Evolutionary conservation across 495 filamentous ascomycete species (phyloP).

Genomic region (Tuber brumale): DNA sequence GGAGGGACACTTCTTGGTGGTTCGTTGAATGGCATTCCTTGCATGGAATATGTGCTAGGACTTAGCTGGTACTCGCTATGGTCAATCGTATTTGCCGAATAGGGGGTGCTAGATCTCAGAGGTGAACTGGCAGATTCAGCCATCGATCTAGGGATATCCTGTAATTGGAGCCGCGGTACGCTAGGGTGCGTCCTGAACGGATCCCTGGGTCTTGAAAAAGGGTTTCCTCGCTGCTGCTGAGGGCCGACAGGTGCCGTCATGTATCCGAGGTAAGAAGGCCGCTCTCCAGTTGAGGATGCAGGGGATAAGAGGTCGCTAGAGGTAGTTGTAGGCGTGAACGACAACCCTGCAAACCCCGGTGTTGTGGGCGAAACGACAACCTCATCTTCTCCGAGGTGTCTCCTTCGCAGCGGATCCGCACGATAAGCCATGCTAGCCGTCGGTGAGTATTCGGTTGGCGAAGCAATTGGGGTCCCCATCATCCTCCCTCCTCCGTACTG

Average conservation of each 20-base stretch:
- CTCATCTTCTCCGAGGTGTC: slow-evolving; percentile 40
- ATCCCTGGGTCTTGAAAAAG: slow-evolving; percentile 50
- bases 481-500: slow-evolving; percentile 56
- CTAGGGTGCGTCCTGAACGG: slow-evolving; percentile 52
- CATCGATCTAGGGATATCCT: slow-evolving; percentile 55
- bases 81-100: slow-evolving; percentile 56
- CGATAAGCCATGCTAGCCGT: slow-evolving; percentile 36
- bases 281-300: slow-evolving; percentile 43
- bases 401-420: slow-evolving; percentile 34
- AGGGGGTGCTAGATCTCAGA: slow-evolving; percentile 55
- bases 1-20: slow-evolving; percentile 42
- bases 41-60: slow-evolving; percentile 38
- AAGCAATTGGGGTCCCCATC: slow-evolving; percentile 42
- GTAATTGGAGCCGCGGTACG: slow-evolving; percentile 55
- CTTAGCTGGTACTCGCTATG: slow-evolving; percentile 47
- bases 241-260: slow-evolving; percentile 38
- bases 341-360: slow-evolving; percentile 51
- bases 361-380: slow-evolving; percentile 43
- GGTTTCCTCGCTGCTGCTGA: slow-evolving; percentile 38
- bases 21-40: slow-evolving; percentile 38
- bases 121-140: slow-evolving; percentile 56
- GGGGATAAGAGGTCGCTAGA: slow-evolving; percentile 41
- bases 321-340: slow-evolving; percentile 45
- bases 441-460: slow-evolving; percentile 42
- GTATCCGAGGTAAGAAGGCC: slow-evolving; percentile 43